Conservation (phyloP, 768 basidiomycete genomes). For the Candolleomyces eurysporus region DNA sequence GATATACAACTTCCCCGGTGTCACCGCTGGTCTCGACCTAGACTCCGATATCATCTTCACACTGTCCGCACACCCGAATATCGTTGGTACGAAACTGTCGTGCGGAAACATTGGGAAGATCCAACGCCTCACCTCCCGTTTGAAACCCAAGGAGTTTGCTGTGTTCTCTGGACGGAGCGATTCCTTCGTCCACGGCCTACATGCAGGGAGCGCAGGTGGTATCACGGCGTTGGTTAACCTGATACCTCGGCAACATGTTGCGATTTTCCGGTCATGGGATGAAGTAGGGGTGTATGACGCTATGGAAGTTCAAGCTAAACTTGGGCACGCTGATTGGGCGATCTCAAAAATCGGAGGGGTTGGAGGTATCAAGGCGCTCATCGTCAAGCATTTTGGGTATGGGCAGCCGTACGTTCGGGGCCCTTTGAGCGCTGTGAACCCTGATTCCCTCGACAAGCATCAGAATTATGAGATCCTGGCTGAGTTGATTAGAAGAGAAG, state of each 20-base stretch:
- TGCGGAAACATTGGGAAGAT: conserved; percentile 86
- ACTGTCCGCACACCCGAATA: conserved; percentile 77
- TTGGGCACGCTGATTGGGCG: conserved; percentile 70
- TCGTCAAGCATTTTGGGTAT: conserved; percentile 64
- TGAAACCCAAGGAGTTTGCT: conserved; percentile 53
- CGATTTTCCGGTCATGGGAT: conserved; percentile 46
- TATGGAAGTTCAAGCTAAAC: conserved; percentile 54
- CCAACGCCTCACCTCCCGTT: conserved; percentile 64
- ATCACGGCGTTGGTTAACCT: conserved; percentile 67
- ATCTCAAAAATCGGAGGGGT: conserved; percentile 63
- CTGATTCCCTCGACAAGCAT: conserved; percentile 34
- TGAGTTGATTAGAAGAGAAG: conserved; percentile 48
- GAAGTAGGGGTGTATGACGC: conserved; percentile 59
- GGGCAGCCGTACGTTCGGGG: conserved; percentile 49
- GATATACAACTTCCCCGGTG: conserved; percentile 86
- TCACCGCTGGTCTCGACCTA: conserved; percentile 80
- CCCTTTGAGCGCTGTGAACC: conserved; percentile 43
- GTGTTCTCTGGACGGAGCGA: conserved; percentile 79
- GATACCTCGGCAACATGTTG: conserved; percentile 55
- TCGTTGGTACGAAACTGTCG: conserved; percentile 83
- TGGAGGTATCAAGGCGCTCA: conserved; percentile 62
- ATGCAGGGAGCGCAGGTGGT: conserved; percentile 60
- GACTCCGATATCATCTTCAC: conserved; percentile 73
- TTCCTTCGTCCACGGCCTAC: conserved; percentile 59
- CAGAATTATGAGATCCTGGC: conserved; percentile 40